A percentile compares a stretch with the other conserved stretches of the same genome.
These are phyloP conservation scores for Ophiosphaerella herpotricha DNA, from an alignment of 2,329 filamentous ascomycete species.

Conservation along the genomic window DNA sequence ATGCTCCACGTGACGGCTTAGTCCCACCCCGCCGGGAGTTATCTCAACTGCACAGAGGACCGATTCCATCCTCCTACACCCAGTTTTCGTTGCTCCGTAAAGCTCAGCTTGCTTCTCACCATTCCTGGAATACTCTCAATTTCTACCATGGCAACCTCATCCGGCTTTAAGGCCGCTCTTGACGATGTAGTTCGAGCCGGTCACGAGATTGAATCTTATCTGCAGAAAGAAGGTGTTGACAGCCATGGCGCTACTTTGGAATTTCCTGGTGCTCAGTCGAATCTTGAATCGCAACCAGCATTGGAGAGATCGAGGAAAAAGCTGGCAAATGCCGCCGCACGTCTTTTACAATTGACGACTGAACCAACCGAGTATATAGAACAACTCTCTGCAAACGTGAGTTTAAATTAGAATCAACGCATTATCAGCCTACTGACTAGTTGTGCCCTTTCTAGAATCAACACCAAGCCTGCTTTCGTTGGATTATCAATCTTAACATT, in stretches of 20 bases:
- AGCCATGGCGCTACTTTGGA: neutral
- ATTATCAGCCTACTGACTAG: neutral
- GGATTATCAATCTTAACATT: conserved; percentile 1
- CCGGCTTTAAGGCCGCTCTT: neutral
- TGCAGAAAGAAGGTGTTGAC: neutral
- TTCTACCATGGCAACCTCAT: neutral
- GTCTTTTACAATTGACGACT: neutral
- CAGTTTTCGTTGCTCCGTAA: too few species aligned
- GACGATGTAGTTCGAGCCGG: neutral
- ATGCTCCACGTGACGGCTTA: too few species aligned
- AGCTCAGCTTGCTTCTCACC: too few species aligned
- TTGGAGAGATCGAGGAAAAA: neutral
- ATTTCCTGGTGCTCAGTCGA: neutral
- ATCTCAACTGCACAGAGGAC: too few species aligned
- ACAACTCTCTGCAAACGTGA: conserved; percentile 1
- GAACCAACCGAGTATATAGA: neutral
- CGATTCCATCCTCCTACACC: too few species aligned
- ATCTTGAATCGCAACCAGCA: neutral
- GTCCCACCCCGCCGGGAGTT: too few species aligned
- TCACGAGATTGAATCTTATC: neutral
- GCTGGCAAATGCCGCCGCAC: neutral
- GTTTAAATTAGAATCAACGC: neutral
- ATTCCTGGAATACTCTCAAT: neutral
- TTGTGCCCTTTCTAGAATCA: neutral
- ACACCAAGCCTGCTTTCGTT: neutral